These are phyloP conservation scores for Plasmodium chabaudi DNA, from an alignment of 169 alveolate genomes.

Conservation along the genomic window DNA sequence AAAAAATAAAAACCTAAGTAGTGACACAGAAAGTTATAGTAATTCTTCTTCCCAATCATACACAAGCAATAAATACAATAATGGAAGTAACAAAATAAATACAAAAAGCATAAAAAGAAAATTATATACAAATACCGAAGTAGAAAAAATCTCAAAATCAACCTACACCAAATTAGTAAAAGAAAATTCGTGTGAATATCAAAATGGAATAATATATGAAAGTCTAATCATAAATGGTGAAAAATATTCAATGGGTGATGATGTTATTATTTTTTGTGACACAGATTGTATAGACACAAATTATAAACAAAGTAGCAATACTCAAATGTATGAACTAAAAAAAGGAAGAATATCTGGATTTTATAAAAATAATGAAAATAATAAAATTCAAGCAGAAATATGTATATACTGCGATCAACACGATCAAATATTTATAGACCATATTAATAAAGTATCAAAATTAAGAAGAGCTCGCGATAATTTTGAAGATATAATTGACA, in stretches of 20 bases:
- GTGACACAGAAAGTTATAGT: not conserved
- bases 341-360: conserved; percentile 58
- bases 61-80: not conserved
- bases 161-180: not conserved
- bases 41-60: not conserved
- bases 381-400: conserved; percentile 28
- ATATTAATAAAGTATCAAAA: conserved; percentile 7
- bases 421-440: conserved; percentile 21
- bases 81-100: not conserved
- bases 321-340: conserved; percentile 11
- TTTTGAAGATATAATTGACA: conserved; percentile 17
- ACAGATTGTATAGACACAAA: not conserved
- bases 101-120: not conserved
- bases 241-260: conserved; percentile 26
- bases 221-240: conserved; percentile 13
- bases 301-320: not conserved
- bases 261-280: conserved; percentile 24
- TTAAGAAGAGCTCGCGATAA: conserved; percentile 26
- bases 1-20: not conserved
- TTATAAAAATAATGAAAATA: conserved; percentile 9
- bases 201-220: conserved; percentile 65
- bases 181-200: conserved; percentile 34
- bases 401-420: conserved; percentile 33
- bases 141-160: not conserved
- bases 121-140: conserved; percentile 11